Evolutionary conservation across 805 yeast genomes (phyloP).

Genomic region (Suhomyces kilbournensis): DNA sequence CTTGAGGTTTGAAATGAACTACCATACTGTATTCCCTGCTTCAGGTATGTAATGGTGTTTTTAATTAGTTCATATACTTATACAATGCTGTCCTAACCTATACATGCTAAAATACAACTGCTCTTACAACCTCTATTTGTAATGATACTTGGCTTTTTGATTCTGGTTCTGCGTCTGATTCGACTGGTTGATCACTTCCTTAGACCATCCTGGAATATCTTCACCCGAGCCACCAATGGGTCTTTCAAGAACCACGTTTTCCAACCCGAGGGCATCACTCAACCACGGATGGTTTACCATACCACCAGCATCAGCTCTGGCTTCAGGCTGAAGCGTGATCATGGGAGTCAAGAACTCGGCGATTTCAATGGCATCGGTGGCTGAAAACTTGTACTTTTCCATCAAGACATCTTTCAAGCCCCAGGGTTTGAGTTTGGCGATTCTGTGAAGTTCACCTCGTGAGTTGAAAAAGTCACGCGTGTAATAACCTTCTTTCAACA

Average conservation of each 20-base stretch:
- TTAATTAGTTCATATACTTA: not conserved
- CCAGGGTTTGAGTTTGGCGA: slow-evolving; percentile 86
- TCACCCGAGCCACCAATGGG: slow-evolving; percentile 77
- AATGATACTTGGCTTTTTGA: not conserved
- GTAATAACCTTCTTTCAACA: slow-evolving; percentile 60
- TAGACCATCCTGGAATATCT: slow-evolving; percentile 89
- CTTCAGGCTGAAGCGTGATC: slow-evolving; percentile 74
- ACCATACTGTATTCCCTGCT: too few relatives aligned
- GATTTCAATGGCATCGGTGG: slow-evolving; percentile 66
- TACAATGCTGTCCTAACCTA: not conserved
- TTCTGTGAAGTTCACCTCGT: slow-evolving; percentile 70
- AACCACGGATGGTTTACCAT: slow-evolving; percentile 86
- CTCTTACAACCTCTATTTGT: not conserved
- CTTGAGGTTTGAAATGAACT: too few relatives aligned
- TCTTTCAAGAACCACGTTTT: slow-evolving; percentile 66
- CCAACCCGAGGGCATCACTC: slow-evolving; percentile 73
- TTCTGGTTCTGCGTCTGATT: not conserved
- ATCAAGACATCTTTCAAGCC: slow-evolving; percentile 72
- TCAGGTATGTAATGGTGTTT: too few relatives aligned
- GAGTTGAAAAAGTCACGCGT: slow-evolving; percentile 62
- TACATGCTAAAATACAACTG: not conserved
- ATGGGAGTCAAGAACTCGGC: slow-evolving; percentile 80
- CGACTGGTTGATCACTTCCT: slow-evolving; percentile 36
- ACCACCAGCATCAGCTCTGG: slow-evolving; percentile 94
- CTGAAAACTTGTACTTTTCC: slow-evolving; percentile 79